Percentiles rank a stretch among this genome's conserved stretches.
phyloP scores from a whole-genome alignment of 768 basidiomycete genomes.

The Phaffia australis region DNA sequence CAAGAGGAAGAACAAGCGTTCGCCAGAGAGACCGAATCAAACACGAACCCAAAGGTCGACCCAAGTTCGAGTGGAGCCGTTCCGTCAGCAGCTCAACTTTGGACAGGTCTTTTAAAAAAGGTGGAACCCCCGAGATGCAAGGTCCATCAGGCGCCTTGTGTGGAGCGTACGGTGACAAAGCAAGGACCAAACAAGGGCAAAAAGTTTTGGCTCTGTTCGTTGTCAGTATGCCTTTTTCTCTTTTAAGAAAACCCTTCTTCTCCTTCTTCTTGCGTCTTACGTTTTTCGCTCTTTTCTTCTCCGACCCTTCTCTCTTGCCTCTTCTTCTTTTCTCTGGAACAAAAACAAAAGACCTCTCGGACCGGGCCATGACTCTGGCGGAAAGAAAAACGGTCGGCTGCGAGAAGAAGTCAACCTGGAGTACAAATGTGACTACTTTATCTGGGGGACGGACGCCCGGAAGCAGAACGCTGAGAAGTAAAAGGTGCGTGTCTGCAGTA shows the following conservation, averaged over 20 bases:
- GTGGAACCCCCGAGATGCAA: slow-evolving; percentile 10
- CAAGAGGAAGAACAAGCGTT: neutral
- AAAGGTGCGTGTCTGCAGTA: no score
- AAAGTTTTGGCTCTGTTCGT: slow-evolving; percentile 17
- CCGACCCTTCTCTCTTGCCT: neutral
- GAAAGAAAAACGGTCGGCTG: slow-evolving; percentile 8
- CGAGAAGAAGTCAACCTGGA: slow-evolving; percentile 7
- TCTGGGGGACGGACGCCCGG: neutral
- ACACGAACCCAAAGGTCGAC: neutral
- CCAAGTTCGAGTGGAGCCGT: neutral
- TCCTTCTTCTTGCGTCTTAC: neutral
- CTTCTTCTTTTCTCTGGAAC: neutral
- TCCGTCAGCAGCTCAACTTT: neutral
- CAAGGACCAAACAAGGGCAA: slow-evolving; percentile 24
- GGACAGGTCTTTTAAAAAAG: neutral
- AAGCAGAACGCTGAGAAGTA: neutral
- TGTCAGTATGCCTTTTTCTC: slow-evolving; percentile 1
- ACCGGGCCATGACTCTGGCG: slow-evolving; percentile 17
- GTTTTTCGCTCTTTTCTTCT: neutral
- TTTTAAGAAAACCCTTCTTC: no score
- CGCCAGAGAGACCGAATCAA: neutral
- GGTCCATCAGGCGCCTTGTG: slow-evolving; percentile 15
- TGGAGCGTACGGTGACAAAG: slow-evolving; percentile 18
- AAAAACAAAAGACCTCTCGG: slow-evolving; percentile 22
- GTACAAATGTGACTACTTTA: slow-evolving; percentile 15